Evolutionary conservation across 75 land plant species (phyloP).

Genomic region (Picea sitchensis): DNA sequence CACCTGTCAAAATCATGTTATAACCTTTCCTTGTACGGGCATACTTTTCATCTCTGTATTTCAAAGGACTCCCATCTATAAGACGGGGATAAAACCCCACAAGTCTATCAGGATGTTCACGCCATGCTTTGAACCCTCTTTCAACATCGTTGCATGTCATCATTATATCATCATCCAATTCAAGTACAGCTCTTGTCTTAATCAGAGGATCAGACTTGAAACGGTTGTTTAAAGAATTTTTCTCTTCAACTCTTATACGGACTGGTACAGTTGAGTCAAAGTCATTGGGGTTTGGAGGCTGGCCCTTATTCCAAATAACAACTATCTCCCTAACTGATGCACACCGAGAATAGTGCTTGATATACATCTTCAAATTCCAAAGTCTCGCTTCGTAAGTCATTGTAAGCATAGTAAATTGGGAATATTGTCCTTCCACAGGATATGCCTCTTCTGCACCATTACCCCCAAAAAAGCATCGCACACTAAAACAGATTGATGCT

Average conservation of each 20-base stretch:
- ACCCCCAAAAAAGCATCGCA: constrained; percentile 73
- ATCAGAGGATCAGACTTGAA: constrained; percentile 73
- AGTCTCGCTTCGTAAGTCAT: constrained; percentile 95
- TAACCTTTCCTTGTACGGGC: constrained; percentile 67
- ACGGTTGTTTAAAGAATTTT: constrained; percentile 86
- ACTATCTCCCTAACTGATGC: constrained; percentile 89
- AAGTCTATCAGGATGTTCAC: constrained; percentile 72
- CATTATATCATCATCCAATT: constrained; percentile 98
- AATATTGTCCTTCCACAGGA: constrained; percentile 62
- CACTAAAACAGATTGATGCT: constrained; percentile 50
- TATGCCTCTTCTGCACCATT: constrained; percentile 88
- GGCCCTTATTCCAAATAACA: constrained; percentile 93
- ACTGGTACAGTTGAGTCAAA: constrained; percentile 90
- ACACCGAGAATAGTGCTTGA: constrained; percentile 92
- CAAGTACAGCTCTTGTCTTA: constrained; percentile 79
- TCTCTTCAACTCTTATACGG: constrained; percentile 66
- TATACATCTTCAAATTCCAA: constrained; percentile 88
- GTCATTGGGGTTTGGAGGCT: constrained; percentile 63
- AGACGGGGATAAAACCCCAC: constrained; percentile 90
- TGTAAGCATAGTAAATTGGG: constrained; percentile 90
- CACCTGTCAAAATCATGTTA: constrained; percentile 93
- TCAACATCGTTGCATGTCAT: constrained; percentile 95
- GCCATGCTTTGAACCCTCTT: constrained; percentile 86
- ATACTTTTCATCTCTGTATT: constrained; percentile 76
- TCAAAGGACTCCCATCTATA: constrained; percentile 57